These are phyloP conservation scores for Cochlearia excelsa DNA, from an alignment of 345 rosid species.

Conservation along the genomic window DNA sequence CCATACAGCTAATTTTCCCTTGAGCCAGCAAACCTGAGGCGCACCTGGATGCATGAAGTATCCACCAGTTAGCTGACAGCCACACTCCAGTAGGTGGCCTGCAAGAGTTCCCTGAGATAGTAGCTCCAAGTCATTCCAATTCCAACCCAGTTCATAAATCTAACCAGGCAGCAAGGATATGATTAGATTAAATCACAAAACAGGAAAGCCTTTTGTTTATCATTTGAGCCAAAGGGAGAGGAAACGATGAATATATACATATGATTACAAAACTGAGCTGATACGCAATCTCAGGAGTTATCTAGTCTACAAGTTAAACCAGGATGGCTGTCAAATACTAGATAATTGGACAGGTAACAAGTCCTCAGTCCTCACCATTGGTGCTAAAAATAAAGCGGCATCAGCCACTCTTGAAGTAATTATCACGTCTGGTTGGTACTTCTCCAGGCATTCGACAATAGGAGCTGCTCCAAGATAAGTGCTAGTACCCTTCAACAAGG, in stretches of 20 bases:
- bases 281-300: background rate
- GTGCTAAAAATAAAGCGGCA: constrained; percentile 87
- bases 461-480: constrained; percentile 97
- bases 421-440: constrained; percentile 71
- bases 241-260: background rate
- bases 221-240: constrained; percentile 11
- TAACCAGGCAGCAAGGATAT: constrained; percentile 29
- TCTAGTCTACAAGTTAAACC: constrained; percentile 6
- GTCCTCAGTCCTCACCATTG: constrained; percentile 61
- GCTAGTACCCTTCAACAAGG: constrained; percentile 60
- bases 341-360: background rate
- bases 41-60: constrained; percentile 98
- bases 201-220: background rate
- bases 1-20: background rate
- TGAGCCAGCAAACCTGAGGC: constrained; percentile 12
- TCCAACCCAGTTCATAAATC: constrained; percentile 96
- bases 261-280: constrained; percentile 8
- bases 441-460: constrained; percentile 84
- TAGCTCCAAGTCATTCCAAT: constrained; percentile 72
- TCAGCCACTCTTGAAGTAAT: constrained; percentile 88
- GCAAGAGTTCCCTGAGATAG: constrained; percentile 89
- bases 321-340: background rate
- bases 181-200: background rate
- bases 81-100: constrained; percentile 92
- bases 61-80: constrained; percentile 98